A percentile compares a stretch with the other conserved stretches of the same genome.
phyloP scores from a whole-genome alignment of 2,329 filamentous ascomycete species.

The Diaporthe ampelina region DNA sequence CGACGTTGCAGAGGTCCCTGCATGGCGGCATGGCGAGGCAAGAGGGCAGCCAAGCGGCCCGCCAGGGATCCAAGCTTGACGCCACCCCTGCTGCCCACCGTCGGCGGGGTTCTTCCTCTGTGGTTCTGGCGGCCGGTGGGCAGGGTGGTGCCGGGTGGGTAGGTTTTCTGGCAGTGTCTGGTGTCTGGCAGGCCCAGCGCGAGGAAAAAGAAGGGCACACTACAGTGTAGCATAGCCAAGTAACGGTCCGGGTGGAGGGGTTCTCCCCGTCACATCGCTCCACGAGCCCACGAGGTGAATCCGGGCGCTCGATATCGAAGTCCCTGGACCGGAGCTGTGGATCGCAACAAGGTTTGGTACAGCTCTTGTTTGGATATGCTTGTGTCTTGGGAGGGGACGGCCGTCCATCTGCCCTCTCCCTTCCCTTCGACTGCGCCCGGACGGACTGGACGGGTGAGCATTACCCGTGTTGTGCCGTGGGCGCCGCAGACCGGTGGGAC shows the following conservation, averaged over 20 bases:
- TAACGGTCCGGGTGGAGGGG: constrained; percentile 12
- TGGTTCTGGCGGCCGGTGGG: not conserved
- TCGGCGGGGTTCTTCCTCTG: constrained; percentile 3
- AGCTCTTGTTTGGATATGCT: constrained; percentile 2
- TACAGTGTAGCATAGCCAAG: not conserved
- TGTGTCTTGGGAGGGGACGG: not conserved
- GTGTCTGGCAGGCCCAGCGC: not conserved
- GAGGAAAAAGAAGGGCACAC: not conserved
- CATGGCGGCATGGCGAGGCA: constrained; percentile 26
- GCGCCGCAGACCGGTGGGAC: not conserved
- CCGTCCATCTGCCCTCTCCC: not conserved
- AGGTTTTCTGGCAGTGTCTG: not conserved
- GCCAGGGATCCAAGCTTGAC: constrained; percentile 32
- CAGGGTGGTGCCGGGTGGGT: not conserved
- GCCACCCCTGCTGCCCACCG: constrained; percentile 3
- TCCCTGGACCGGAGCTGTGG: constrained; percentile 25
- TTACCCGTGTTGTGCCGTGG: not conserved
- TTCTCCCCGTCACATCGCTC: constrained; percentile 30
- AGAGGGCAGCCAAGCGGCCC: not conserved
- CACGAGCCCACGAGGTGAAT: constrained; percentile 11
- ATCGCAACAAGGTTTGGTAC: constrained; percentile 23
- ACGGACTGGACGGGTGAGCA: not conserved
- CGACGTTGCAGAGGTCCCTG: constrained; percentile 28
- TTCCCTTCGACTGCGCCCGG: not conserved
- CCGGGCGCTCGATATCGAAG: constrained; percentile 12